Evolutionary conservation across 2,329 filamentous ascomycete genomes (phyloP), one percentile per base, ranked within the genome.

Genomic region (Domatiomyces catenatus): DNA sequence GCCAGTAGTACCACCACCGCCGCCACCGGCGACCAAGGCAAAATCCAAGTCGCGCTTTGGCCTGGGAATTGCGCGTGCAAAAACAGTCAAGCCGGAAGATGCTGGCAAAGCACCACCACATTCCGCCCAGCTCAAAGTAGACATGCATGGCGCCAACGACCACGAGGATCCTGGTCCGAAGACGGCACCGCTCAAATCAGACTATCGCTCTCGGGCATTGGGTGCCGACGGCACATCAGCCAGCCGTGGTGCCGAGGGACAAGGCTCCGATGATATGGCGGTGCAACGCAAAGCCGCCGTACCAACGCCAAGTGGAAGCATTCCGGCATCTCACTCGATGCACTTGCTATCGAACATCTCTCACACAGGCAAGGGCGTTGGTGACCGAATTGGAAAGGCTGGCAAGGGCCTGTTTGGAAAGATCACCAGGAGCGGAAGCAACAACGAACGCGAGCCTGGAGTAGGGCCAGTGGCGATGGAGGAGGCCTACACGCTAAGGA

Each of bases 321-420:
- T 55, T 20, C 49, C 54, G 10, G n/a, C 48, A 26, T 60, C 66
- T 1, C 74, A 76, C 1, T 77, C 79, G 0, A 70, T 75, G 56
- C 75, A 76, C 44, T 79, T 81, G 15, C 71, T 74, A 48, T 84
- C 76, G 56, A 86, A 83, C 51, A 69, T 92, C 45, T 84, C 83
- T 57, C 82, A 76, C 58, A 81, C 81, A 4, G 82, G 81, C 17
- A 83, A 77, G 48, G 83, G 81, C 59, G 84, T 85, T 50, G 86
- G 85, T 19, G 85, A 86, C 56, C 74, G 75, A 42, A 64, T 80
- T 51, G 74, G 74, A 55, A 86, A 87, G 61, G 79, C 90, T 54
- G 83, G 85, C 57, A 90, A 88, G 62, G 83, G 84, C 8, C 74
- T 93, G 48, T 89, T 94, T 61, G 84, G 84, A 53, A 92, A 92